phyloP scores from a whole-genome alignment of 1,284 basidiomycete species.

The Erythrobasidium hasegawianum region DNA sequence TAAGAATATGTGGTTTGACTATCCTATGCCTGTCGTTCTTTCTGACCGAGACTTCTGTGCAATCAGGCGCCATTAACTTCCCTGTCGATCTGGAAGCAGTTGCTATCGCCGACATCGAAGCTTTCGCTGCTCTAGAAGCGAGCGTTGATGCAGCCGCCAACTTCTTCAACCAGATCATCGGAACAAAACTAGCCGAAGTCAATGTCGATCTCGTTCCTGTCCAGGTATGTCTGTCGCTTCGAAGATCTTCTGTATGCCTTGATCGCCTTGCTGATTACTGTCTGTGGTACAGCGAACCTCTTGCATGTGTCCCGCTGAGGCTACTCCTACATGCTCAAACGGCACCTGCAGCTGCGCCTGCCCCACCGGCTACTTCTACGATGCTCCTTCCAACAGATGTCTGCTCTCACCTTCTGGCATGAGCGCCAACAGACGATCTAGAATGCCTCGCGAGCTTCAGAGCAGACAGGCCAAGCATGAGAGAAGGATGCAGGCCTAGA shows the following conservation, averaged over 20 bases:
- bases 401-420: background rate
- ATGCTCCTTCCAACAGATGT: background rate
- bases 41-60: no score
- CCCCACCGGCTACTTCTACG: background rate
- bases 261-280: no score
- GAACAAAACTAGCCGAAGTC: background rate
- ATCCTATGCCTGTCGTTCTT: no score
- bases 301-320: background rate
- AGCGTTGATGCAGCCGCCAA: conserved; percentile 59
- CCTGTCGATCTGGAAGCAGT: background rate
- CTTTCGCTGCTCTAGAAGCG: conserved; percentile 71
- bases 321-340: background rate
- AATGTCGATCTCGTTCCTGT: background rate
- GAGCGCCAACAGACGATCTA: background rate
- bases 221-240: background rate
- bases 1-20: no score
- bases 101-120: conserved; percentile 55
- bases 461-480: no score
- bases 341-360: background rate
- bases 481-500: no score
- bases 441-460: no score
- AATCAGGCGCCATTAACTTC: conserved; percentile 1
- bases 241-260: no score
- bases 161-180: conserved; percentile 59
- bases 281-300: background rate